A percentile compares a stretch with the other conserved stretches of the same genome.
Evolutionary conservation across 176 grass and related monocot genomes (phyloP).

Genomic region (Aegilops tauschii): DNA sequence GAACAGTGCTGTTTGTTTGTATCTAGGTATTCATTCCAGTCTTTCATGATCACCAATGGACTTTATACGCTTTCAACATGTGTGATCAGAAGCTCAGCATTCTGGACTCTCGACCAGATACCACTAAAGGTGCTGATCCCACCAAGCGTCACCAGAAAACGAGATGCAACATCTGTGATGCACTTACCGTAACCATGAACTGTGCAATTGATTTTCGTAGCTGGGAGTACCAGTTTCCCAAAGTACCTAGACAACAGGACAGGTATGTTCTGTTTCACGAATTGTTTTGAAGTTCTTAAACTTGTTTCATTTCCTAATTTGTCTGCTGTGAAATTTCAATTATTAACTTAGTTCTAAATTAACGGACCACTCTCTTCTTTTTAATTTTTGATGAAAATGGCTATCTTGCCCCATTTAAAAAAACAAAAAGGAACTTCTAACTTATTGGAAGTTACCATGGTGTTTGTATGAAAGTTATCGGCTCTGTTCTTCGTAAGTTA

Average conservation of each 20-base stretch:
- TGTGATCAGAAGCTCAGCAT: not conserved
- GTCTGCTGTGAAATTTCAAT: not conserved
- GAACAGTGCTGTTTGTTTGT: not conserved
- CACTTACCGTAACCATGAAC: not conserved
- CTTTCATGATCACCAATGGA: not conserved
- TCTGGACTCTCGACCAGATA: not conserved
- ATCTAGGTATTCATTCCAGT: conserved; percentile 1
- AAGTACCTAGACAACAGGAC: not conserved
- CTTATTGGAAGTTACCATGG: too few species aligned
- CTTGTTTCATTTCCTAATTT: not conserved
- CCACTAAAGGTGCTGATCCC: not conserved
- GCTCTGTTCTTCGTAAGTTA: too few species aligned
- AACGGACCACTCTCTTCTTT: too few species aligned
- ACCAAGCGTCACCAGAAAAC: not conserved
- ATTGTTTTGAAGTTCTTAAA: not conserved
- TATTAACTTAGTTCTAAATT: not conserved
- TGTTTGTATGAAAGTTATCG: too few species aligned
- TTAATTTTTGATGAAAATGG: too few species aligned
- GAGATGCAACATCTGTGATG: not conserved
- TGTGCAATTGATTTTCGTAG: not conserved
- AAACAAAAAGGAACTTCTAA: too few species aligned
- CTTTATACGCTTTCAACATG: conserved; percentile 23
- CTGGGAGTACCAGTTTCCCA: not conserved
- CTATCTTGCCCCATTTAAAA: too few species aligned
- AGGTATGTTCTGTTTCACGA: not conserved